Conservation (phyloP, 345 rosid species). For the Dimocarpus longan region DNA sequence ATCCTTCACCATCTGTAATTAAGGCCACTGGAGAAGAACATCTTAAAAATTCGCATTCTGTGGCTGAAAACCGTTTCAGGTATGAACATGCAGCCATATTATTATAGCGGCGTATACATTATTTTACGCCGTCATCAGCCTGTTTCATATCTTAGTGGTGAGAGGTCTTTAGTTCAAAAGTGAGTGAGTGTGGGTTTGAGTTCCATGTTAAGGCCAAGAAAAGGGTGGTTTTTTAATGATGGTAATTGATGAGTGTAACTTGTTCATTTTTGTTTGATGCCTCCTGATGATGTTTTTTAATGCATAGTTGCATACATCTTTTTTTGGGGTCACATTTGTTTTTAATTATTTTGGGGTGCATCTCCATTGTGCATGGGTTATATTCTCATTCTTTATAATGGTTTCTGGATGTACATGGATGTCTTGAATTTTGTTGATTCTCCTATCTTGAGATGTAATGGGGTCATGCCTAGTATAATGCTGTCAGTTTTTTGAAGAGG, state of each 20-base stretch:
- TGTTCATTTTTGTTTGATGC: neutral
- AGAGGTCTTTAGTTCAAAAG: neutral
- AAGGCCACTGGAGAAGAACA: slow-evolving; percentile 40
- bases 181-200: neutral
- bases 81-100: slow-evolving; percentile 27
- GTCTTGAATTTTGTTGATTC: neutral
- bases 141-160: slow-evolving; percentile 12
- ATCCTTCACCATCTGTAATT: slow-evolving; percentile 29
- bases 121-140: neutral
- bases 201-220: neutral
- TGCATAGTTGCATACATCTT: neutral
- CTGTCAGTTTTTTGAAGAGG: neutral
- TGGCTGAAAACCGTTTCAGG: slow-evolving; percentile 87
- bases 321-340: too few species aligned
- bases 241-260: neutral
- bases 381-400: neutral
- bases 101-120: neutral
- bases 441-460: neutral
- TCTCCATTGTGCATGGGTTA: neutral
- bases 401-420: neutral
- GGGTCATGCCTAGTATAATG: neutral
- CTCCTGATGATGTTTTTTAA: neutral
- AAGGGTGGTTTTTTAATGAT: neutral
- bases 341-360: neutral
- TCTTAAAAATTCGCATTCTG: slow-evolving; percentile 46